Evolutionary conservation across 495 filamentous ascomycete genomes (phyloP), one percentile per base, ranked within the genome.

Genomic region (Aspergillus olivimuriae): DNA sequence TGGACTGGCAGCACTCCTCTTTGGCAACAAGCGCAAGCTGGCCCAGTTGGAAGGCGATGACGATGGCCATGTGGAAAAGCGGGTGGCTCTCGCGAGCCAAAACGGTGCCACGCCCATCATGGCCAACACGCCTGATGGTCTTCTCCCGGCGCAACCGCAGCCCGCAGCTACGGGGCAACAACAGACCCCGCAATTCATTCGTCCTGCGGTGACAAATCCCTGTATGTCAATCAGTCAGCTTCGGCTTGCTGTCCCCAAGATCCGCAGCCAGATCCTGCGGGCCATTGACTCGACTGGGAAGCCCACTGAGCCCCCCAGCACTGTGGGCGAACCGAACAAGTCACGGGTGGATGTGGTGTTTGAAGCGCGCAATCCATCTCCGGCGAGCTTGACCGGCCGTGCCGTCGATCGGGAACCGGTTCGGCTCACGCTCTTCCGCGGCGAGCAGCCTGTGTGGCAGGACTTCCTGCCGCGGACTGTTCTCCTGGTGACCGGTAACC

Each of bases 1-100:
- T 22, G 92, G 92, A 0, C 70, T 99, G 31, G 78, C 86, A 4
- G 72, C 86, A 12, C 74, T 99, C 60, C 67, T 99, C 0, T 73
- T 97, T 16, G 92, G 94, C 2, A 97, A 94, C 57, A 99, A 96
- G 62, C 79, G 92, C 16, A 95, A 91, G 55, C 73, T 83, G 14
- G 77, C 81, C 12, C 73, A 76, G 3, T 55, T 82, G 0, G 80
- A 83, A 46, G 78, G 73, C n/a, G 78, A 77, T 10, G 80, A 85
- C 36, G 87, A 91, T 34, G 79, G 76, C 10, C 75, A 75, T 17
- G 60, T 75, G 6, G 80, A 74, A 52, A 90, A 86, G 62, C 76
- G 81, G 23, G 61, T 82, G 19, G 67, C 72, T 3, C 44, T 68
- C 17, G 65, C 72, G 23, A 72, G 76, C 30, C 72, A 80, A 20